Evolutionary conservation across 148 eudicot genomes (phyloP).

Genomic region (Chenopodium suecicum): DNA sequence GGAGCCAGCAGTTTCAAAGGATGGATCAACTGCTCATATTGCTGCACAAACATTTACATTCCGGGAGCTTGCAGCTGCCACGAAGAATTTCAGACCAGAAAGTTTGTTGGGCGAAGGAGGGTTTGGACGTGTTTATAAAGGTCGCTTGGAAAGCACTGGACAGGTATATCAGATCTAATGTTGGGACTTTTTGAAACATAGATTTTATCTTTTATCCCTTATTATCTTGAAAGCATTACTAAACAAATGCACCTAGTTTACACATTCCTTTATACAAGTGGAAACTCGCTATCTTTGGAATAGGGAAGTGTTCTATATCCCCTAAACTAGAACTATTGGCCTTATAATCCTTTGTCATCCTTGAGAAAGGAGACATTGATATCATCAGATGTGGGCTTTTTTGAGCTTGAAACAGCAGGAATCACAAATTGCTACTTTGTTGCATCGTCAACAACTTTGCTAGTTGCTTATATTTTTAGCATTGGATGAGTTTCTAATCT

Average conservation of each 20-base stretch:
- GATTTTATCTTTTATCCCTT: neutral
- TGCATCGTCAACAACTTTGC: neutral
- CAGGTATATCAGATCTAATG: slow-evolving; percentile 48
- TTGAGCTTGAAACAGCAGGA: no score
- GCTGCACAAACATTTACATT: slow-evolving; percentile 96
- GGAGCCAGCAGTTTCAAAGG: slow-evolving; percentile 59
- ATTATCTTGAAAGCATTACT: neutral
- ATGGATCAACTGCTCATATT: slow-evolving; percentile 72
- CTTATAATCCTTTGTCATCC: no score
- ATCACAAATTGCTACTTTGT: neutral
- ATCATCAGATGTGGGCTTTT: no score
- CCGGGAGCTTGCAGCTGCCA: slow-evolving; percentile 88
- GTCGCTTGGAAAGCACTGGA: slow-evolving; percentile 86
- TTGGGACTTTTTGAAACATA: neutral
- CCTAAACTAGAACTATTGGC: no score
- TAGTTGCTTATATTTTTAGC: neutral
- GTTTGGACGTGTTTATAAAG: slow-evolving; percentile 93
- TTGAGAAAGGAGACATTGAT: no score
- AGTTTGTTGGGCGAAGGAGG: slow-evolving; percentile 93
- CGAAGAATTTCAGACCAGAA: slow-evolving; percentile 88
- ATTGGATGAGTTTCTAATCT: slow-evolving; percentile 4
- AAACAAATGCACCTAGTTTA: neutral
- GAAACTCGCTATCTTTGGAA: neutral
- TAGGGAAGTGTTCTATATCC: neutral
- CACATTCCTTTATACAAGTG: neutral